These are phyloP conservation scores for Pouteria campechiana DNA, from an alignment of 179 eudicot genomes.

Conservation along the genomic window DNA sequence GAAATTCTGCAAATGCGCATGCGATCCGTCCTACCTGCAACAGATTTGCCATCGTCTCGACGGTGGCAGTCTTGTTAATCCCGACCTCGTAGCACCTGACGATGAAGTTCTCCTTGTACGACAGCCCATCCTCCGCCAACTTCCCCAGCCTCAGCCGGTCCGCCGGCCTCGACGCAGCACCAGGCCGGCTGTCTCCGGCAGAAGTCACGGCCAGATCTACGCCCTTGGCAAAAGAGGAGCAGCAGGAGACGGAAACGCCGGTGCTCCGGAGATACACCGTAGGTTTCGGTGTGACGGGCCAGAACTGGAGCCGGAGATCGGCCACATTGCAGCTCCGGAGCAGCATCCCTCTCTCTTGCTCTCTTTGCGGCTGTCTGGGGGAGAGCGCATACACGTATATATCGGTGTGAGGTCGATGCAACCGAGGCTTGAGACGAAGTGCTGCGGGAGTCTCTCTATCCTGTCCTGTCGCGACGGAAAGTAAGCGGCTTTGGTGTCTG, in stretches of 20 bases:
- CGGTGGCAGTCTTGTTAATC: constrained; percentile 86
- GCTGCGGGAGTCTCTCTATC: no score
- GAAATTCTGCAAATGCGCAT: not conserved
- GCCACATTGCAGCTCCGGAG: no score
- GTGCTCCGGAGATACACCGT: no score
- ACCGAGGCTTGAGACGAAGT: no score
- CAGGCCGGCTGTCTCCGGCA: not conserved
- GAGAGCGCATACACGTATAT: no score
- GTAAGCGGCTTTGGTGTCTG: no score
- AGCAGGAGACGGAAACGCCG: not conserved
- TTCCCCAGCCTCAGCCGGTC: constrained; percentile 62
- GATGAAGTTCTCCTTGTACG: constrained; percentile 78
- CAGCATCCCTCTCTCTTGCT: no score
- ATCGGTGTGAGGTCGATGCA: no score
- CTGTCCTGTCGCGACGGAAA: no score
- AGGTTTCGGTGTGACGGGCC: no score
- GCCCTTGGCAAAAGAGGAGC: not conserved
- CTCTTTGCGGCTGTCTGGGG: no score
- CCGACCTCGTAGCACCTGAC: constrained; percentile 90
- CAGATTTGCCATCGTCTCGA: constrained; percentile 89
- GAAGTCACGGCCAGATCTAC: constrained; percentile 6
- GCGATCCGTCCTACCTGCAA: constrained; percentile 41
- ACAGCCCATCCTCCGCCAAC: constrained; percentile 62
- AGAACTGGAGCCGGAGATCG: no score
- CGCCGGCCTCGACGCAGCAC: constrained; percentile 20